These are phyloP conservation scores for Aspergillus bertholletiae DNA, from an alignment of 495 filamentous ascomycete genomes.

Conservation along the genomic window DNA sequence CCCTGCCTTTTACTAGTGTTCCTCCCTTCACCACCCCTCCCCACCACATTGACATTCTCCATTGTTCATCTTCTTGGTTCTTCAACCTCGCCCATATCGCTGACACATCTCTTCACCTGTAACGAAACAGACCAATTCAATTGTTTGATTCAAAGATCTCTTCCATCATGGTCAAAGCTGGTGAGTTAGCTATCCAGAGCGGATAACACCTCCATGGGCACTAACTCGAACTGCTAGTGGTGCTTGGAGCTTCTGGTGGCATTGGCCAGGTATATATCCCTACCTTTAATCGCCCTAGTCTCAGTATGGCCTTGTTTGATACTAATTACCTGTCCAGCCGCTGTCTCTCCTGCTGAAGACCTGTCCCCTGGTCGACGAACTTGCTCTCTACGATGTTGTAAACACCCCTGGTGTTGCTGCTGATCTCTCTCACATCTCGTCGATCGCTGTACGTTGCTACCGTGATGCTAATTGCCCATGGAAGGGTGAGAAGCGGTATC, in stretches of 20 bases:
- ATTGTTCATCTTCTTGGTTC: not conserved
- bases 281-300: not conserved
- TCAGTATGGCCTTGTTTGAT: not conserved
- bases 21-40: constrained; percentile 14
- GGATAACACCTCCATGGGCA: not conserved
- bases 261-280: constrained; percentile 78
- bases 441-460: constrained; percentile 68
- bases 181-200: constrained; percentile 41
- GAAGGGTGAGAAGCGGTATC: not conserved
- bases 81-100: not conserved
- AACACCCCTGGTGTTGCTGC: constrained; percentile 95
- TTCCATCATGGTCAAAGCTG: constrained; percentile 83
- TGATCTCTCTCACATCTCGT: constrained; percentile 96
- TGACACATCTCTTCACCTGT: not conserved
- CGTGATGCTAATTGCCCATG: not conserved
- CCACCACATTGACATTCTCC: constrained; percentile 12
- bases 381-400: constrained; percentile 97
- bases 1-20: constrained; percentile 18
- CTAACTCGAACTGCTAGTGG: constrained; percentile 50
- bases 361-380: constrained; percentile 79
- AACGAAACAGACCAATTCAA: not conserved
- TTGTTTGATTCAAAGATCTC: not conserved
- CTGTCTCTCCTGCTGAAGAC: constrained; percentile 93
- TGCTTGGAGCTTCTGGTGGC: constrained; percentile 94
- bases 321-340: constrained; percentile 53